Evolutionary conservation across 495 filamentous ascomycete species (phyloP), one percentile per base, ranked within the genome.

Genomic region (Penicillium lividum): DNA sequence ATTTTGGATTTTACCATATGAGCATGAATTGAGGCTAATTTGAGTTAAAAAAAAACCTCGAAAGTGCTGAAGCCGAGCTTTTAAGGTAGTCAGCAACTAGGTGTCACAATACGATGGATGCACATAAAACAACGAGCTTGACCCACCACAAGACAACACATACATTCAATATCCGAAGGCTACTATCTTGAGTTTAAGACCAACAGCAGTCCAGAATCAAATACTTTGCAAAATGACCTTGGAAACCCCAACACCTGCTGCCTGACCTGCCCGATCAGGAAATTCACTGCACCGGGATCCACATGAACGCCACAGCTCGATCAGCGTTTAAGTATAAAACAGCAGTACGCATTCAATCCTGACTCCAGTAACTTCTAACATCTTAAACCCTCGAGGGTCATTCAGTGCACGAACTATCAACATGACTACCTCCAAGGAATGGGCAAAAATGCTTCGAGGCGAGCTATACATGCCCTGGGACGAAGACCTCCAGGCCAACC

Each of bases 401-500:
- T 11, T 15, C 7, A 38, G 10, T 2, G 4, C 11, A 16, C 10
- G 18, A 25, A 31, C 18, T 5, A 11, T 16, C 18, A 40, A 40
- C 25, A 52, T 52, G 50, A 52, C 50, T 10, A 25, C 33, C 16
- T 52, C 50, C 10, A 52, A 72, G 53, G 73, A 75, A 63, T 71
- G 71, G 69, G 56, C 69, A 28, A 73, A 72, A 42, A 73, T 74
- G 68, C 61, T 72, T 25, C 70, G 68, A 15, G 73, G 73, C 3
- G 75, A 76, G 58, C 65, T 75, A 11, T 78, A 77, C 57, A 71
- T 77, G 69, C 81, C 81, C 18, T 80, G 82, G 68, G 75, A 77
- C 36, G 79, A 79, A 11, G 77, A 80, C 54, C 74, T 84, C 1
- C 68, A 80, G 38, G 77, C 73, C 0, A 87, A 81, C 25, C 81